phyloP scores from a whole-genome alignment of 768 basidiomycete species.

The Paxillus ammoniavirescens region DNA sequence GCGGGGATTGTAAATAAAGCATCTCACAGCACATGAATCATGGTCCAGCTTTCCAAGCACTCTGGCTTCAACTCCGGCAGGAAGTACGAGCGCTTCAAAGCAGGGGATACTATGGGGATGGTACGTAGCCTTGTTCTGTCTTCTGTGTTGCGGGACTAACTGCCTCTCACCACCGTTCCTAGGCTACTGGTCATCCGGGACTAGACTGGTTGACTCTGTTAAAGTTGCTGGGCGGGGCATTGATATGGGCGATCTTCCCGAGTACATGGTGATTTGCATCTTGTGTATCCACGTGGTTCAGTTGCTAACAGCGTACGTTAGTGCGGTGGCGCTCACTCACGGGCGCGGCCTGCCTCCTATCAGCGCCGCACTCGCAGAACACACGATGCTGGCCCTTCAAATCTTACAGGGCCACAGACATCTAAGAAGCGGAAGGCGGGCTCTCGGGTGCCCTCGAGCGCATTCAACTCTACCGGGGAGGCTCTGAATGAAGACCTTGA shows the following conservation, averaged over 20 bases:
- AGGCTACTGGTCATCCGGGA: conserved; percentile 86
- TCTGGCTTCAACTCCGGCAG: conserved; percentile 63
- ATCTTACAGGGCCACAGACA: conserved; percentile 59
- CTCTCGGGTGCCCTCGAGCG: conserved; percentile 56
- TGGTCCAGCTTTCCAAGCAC: conserved; percentile 68
- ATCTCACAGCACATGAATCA: conserved; percentile 73
- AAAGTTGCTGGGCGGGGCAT: conserved; percentile 49
- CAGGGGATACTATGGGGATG: conserved; percentile 82
- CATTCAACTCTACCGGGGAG: conserved; percentile 59
- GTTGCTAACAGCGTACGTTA: conserved; percentile 25
- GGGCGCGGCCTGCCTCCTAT: conserved; percentile 51
- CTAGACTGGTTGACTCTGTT: conserved; percentile 63
- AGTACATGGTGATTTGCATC: conserved; percentile 58
- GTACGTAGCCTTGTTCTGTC: conserved; percentile 33
- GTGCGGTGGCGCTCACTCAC: conserved; percentile 80
- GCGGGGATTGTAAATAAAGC: not conserved
- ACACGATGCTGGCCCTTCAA: conserved; percentile 42
- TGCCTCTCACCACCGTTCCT: not conserved
- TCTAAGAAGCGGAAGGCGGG: conserved; percentile 72
- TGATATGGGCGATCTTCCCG: conserved; percentile 61
- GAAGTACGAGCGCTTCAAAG: conserved; percentile 72
- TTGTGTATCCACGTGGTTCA: not conserved
- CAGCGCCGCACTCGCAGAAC: conserved; percentile 39
- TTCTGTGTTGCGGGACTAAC: conserved; percentile 8
- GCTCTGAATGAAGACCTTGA: conserved; percentile 44